Evolutionary conservation across 768 basidiomycete genomes (phyloP).

Genomic region (Tricholoma flavovirens): DNA sequence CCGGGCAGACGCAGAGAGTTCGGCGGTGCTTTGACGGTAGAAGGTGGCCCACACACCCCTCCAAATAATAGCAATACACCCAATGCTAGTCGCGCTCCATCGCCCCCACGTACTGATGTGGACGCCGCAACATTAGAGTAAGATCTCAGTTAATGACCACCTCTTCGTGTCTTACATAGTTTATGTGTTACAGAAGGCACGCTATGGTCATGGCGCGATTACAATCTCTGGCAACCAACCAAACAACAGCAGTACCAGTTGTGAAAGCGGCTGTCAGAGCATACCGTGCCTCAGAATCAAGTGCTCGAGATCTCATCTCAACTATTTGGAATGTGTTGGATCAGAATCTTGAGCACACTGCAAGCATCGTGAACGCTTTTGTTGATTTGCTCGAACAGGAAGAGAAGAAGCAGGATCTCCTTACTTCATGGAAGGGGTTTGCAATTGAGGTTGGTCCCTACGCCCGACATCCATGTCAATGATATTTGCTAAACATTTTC

Average conservation of each 20-base stretch:
- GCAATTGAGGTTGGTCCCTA: constrained; percentile 59
- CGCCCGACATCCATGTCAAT: not conserved
- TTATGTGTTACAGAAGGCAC: constrained; percentile 48
- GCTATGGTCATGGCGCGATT: constrained; percentile 60
- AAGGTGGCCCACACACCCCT: constrained; percentile 14
- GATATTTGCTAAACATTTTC: not conserved
- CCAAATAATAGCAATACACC: constrained; percentile 17
- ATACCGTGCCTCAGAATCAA: constrained; percentile 71
- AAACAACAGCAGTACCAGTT: constrained; percentile 51
- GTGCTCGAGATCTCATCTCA: constrained; percentile 78
- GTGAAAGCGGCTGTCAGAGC: constrained; percentile 74
- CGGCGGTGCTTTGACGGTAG: constrained; percentile 49
- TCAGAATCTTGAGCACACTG: constrained; percentile 59
- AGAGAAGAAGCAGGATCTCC: constrained; percentile 74
- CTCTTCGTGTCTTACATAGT: not conserved
- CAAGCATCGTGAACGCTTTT: constrained; percentile 63
- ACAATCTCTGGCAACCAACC: constrained; percentile 49
- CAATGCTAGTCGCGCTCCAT: constrained; percentile 29
- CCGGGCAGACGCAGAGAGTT: constrained; percentile 54
- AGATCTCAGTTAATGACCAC: constrained; percentile 16
- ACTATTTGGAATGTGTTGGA: constrained; percentile 77
- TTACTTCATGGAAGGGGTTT: constrained; percentile 79
- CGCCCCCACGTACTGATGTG: constrained; percentile 37
- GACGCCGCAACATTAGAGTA: constrained; percentile 56
- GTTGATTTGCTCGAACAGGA: constrained; percentile 75